Conservation (phyloP, 495 filamentous ascomycete genomes). For the Friedmanniomyces endolithicus region DNA sequence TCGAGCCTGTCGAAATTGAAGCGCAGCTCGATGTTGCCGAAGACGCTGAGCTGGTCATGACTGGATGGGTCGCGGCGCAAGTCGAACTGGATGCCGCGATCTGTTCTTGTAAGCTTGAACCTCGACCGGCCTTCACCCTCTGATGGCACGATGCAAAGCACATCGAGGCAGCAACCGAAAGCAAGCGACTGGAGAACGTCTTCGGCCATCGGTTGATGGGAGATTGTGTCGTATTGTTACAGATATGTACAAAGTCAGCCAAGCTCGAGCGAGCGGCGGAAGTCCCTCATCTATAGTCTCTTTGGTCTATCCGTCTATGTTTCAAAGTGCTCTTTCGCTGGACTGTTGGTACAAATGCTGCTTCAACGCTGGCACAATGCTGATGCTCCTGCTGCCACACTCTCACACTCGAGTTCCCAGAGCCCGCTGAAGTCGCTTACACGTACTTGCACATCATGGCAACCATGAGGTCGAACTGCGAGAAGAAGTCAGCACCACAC, state of each 20-base stretch:
- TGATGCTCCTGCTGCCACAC: background rate
- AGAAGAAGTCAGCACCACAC: background rate
- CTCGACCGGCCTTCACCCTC: too few relatives aligned
- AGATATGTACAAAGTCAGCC: background rate
- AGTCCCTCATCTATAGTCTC: background rate
- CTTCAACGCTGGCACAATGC: background rate
- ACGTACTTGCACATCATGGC: conserved; percentile 23
- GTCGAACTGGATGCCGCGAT: too few relatives aligned
- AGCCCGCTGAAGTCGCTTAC: background rate
- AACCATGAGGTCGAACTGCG: conserved; percentile 16
- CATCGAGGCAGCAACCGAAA: too few relatives aligned
- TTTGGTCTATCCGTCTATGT: background rate
- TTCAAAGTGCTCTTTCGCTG: background rate
- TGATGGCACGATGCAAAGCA: too few relatives aligned
- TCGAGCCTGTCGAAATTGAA: too few relatives aligned
- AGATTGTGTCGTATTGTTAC: background rate
- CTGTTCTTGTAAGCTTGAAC: too few relatives aligned
- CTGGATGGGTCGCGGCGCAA: too few relatives aligned
- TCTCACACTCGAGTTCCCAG: background rate
- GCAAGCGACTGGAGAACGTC: too few relatives aligned
- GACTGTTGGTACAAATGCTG: background rate
- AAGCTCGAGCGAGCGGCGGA: background rate
- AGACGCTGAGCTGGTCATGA: too few relatives aligned
- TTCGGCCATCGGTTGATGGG: background rate
- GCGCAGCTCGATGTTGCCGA: too few relatives aligned